Conservation (phyloP, 441 rosid genomes). For the Gossypium trilobum region DNA sequence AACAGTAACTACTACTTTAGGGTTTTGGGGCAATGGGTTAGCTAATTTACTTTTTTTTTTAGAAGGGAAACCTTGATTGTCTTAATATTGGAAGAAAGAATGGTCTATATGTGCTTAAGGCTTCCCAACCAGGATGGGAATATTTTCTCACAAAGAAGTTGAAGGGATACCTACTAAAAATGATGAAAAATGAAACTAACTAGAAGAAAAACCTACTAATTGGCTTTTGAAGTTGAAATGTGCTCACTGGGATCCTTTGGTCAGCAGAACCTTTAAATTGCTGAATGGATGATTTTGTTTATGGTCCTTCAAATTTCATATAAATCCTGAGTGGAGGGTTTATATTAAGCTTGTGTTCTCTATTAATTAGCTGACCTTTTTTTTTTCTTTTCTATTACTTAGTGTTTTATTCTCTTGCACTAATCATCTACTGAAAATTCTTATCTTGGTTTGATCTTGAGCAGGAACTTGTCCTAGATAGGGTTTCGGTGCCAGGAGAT, state of each 20-base stretch:
- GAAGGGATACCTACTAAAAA: not conserved
- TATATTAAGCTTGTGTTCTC: not conserved
- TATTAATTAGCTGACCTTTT: not conserved
- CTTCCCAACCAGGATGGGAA: not conserved
- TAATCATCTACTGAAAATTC: not conserved
- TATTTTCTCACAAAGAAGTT: not conserved
- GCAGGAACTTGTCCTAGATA: conserved; percentile 70
- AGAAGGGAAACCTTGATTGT: not conserved
- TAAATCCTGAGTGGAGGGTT: not conserved
- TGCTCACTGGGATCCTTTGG: not conserved
- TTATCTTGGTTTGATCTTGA: conserved; percentile 14
- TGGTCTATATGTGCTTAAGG: not conserved
- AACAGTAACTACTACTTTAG: not conserved
- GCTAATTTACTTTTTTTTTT: not conserved
- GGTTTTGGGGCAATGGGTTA: not conserved
- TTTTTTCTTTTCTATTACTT: not conserved
- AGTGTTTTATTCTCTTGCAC: not conserved
- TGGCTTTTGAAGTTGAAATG: not conserved
- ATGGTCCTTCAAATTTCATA: not conserved
- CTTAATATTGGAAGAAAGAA: not conserved
- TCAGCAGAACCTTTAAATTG: not conserved
- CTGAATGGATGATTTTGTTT: not conserved
- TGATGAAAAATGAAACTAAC: not conserved
- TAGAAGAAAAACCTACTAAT: not conserved
- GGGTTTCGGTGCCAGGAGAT: conserved; percentile 33